These are phyloP conservation scores for Annulohypoxylon maeteangense DNA, from an alignment of 495 filamentous ascomycete genomes.

Conservation along the genomic window DNA sequence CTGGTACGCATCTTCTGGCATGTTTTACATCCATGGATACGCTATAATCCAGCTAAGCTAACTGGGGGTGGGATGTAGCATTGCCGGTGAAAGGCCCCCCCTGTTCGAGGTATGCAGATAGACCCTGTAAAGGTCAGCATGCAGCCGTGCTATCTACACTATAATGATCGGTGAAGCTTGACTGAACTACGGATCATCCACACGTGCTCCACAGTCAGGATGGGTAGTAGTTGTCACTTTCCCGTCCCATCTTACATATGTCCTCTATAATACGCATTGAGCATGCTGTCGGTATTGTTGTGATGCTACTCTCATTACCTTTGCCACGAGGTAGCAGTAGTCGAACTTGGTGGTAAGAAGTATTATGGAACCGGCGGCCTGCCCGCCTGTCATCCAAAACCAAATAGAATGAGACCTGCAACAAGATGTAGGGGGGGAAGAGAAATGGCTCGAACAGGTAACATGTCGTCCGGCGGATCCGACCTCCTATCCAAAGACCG, in stretches of 20 bases:
- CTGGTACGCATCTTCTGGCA: not conserved
- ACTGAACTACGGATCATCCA: conserved; percentile 21
- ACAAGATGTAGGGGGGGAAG: not conserved
- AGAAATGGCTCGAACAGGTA: not conserved
- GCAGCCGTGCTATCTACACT: not conserved
- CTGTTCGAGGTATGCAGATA: not conserved
- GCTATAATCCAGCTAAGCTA: not conserved
- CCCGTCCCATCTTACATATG: not conserved
- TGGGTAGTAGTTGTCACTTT: conserved; percentile 1
- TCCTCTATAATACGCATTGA: not conserved
- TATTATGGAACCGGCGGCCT: not conserved
- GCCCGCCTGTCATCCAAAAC: not conserved
- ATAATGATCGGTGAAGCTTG: conserved; percentile 25
- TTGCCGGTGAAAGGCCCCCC: not conserved
- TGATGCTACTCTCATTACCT: not conserved
- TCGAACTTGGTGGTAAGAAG: not conserved
- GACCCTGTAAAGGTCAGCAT: not conserved
- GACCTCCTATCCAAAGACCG: not conserved
- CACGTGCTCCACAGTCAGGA: conserved; percentile 2
- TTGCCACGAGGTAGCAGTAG: conserved; percentile 6
- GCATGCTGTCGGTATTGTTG: not conserved
- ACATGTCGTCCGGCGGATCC: not conserved
- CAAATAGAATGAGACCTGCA: not conserved
- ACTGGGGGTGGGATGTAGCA: not conserved
- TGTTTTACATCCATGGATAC: no score